Evolutionary conservation across 371 early-diverging fungal genomes (phyloP).

Genomic region (Aphelidium insulamus): DNA sequence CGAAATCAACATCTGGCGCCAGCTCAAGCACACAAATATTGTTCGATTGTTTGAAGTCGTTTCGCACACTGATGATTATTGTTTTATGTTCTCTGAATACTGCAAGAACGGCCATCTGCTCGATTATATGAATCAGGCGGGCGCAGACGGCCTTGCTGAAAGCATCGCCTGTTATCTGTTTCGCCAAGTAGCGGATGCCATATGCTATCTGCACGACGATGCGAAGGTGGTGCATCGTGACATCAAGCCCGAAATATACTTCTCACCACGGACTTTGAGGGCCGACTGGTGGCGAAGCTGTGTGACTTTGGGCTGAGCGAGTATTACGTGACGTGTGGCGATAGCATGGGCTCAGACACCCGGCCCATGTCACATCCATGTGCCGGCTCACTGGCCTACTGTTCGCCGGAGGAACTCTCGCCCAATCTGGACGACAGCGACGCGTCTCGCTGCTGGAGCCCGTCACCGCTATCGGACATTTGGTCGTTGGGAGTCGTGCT

Average conservation of each 20-base stretch:
- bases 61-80: slow-evolving; percentile 32
- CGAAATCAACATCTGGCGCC: slow-evolving; percentile 44
- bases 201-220: slow-evolving; percentile 56
- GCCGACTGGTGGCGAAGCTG: slow-evolving; percentile 30
- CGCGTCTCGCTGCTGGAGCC: background rate
- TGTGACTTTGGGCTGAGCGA: slow-evolving; percentile 76
- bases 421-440: background rate
- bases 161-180: slow-evolving; percentile 23
- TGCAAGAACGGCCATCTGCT: slow-evolving; percentile 27
- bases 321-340: slow-evolving; percentile 12
- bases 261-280: slow-evolving; percentile 1
- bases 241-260: slow-evolving; percentile 85
- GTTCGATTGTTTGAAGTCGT: slow-evolving; percentile 31
- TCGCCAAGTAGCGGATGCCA: slow-evolving; percentile 38
- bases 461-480: slow-evolving; percentile 30
- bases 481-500: slow-evolving; percentile 66
- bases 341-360: slow-evolving; percentile 6
- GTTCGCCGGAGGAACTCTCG: slow-evolving; percentile 49
- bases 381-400: slow-evolving; percentile 55
- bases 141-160: slow-evolving; percentile 14
- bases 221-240: slow-evolving; percentile 63
- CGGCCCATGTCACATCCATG: too few species aligned
- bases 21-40: slow-evolving; percentile 39
- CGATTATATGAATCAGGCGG: slow-evolving; percentile 3
- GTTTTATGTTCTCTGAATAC: slow-evolving; percentile 41